Percentiles rank a stretch among this genome's conserved stretches.
These are phyloP conservation scores for Hyaloperonospora brassicae DNA, from an alignment of 352 stramenopile genomes.

Conservation along the genomic window DNA sequence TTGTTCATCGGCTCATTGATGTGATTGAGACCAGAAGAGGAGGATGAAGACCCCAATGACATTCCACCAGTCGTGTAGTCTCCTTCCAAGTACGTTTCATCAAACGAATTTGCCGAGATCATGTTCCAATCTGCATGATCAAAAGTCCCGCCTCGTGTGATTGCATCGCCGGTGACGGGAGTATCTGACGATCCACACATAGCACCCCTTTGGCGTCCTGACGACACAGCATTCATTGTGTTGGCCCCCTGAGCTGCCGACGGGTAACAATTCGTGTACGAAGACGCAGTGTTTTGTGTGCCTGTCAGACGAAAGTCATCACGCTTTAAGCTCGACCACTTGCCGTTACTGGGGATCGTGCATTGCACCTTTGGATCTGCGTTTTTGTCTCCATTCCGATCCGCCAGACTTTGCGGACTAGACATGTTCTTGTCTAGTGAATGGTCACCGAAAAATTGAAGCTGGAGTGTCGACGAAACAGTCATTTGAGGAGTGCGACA, in stretches of 20 bases:
- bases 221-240: not conserved
- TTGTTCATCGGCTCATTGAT: conserved; percentile 29
- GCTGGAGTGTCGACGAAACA: conserved; percentile 28
- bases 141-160: conserved; percentile 6
- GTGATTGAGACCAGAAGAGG: conserved; percentile 14
- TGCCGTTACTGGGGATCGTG: conserved; percentile 18
- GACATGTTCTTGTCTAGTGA: conserved; percentile 22
- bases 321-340: conserved; percentile 23
- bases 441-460: conserved; percentile 22
- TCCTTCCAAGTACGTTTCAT: conserved; percentile 31
- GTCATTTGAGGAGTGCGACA: conserved; percentile 24
- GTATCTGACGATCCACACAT: conserved; percentile 3
- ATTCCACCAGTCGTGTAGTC: conserved; percentile 19
- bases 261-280: conserved; percentile 2
- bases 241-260: not conserved
- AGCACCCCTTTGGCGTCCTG: not conserved
- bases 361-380: conserved; percentile 10
- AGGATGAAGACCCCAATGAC: conserved; percentile 12
- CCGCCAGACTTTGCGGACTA: conserved; percentile 8
- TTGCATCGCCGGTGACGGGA: conserved; percentile 9
- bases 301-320: conserved; percentile 11
- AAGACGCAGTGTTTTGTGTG: not conserved
- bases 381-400: conserved; percentile 13
- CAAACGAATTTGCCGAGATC: conserved; percentile 27
- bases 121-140: conserved; percentile 26